phyloP scores from a whole-genome alignment of 2,329 filamentous ascomycete species.

The Apiospora saccharicola region DNA sequence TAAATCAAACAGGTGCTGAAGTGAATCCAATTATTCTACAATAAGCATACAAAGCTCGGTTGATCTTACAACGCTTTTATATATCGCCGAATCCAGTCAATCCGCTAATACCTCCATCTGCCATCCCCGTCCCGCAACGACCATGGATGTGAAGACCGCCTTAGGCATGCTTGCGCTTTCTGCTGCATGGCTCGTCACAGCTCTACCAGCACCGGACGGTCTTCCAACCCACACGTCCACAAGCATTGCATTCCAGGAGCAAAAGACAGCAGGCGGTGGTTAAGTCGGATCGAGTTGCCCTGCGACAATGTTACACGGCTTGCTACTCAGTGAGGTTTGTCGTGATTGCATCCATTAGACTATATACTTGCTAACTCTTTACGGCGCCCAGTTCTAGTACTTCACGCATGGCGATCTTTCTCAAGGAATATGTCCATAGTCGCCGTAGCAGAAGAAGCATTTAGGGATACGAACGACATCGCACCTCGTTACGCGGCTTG shows the following conservation, averaged over 20 bases:
- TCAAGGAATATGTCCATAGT: not conserved
- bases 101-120: not conserved
- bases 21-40: not conserved
- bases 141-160: not conserved
- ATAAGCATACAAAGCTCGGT: not conserved
- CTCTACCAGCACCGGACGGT: not conserved
- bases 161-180: not conserved
- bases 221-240: slow-evolving; percentile 6
- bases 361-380: not conserved
- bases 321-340: not conserved
- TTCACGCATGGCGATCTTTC: not conserved
- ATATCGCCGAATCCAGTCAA: not conserved
- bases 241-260: slow-evolving; percentile 13
- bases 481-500: not conserved
- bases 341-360: too few relatives aligned
- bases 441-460: not conserved
- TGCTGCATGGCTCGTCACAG: not conserved
- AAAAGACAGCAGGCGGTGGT: slow-evolving; percentile 4
- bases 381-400: not conserved
- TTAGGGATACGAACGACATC: not conserved
- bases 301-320: not conserved
- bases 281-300: not conserved
- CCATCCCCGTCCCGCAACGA: not conserved
- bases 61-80: too few relatives aligned
- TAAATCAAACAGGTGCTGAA: not conserved